Percentiles rank a stretch among this genome's conserved stretches.
Conservation (phyloP, 2,329 filamentous ascomycete species). For the Fusarium caatingaense region DNA sequence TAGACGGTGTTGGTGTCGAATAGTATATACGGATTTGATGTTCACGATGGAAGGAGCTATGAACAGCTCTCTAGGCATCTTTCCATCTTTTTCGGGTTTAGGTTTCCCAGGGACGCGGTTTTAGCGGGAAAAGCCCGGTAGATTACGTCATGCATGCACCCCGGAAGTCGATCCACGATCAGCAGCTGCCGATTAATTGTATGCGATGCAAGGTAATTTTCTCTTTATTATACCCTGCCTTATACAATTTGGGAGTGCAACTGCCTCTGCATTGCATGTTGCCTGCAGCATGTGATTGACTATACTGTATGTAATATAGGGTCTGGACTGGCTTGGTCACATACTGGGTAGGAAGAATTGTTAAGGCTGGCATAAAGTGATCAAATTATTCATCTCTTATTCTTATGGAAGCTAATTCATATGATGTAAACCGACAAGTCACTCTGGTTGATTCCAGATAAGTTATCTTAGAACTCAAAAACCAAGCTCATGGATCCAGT, state of each 20-base stretch:
- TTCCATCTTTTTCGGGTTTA: conserved; percentile 26
- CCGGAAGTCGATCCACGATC: conserved; percentile 10
- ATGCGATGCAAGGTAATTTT: neutral
- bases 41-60: conserved; percentile 10
- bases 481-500: too few relatives aligned
- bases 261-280: neutral
- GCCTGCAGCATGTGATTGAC: neutral
- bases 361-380: too few relatives aligned
- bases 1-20: too few relatives aligned
- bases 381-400: too few relatives aligned
- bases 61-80: conserved; percentile 32
- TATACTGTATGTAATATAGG: neutral
- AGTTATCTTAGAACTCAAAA: too few relatives aligned
- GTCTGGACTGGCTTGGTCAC: neutral
- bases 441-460: too few relatives aligned
- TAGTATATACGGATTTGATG: neutral
- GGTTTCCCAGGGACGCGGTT: neutral
- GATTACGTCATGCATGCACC: conserved; percentile 31
- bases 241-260: neutral
- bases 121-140: conserved; percentile 27
- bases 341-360: too few relatives aligned
- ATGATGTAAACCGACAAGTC: too few relatives aligned
- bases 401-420: too few relatives aligned
- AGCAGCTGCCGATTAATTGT: neutral
- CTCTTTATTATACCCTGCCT: neutral